Percentiles rank a stretch among this genome's conserved stretches.
phyloP scores from a whole-genome alignment of 176 grass and related monocot genomes.

The Musa acuminata region DNA sequence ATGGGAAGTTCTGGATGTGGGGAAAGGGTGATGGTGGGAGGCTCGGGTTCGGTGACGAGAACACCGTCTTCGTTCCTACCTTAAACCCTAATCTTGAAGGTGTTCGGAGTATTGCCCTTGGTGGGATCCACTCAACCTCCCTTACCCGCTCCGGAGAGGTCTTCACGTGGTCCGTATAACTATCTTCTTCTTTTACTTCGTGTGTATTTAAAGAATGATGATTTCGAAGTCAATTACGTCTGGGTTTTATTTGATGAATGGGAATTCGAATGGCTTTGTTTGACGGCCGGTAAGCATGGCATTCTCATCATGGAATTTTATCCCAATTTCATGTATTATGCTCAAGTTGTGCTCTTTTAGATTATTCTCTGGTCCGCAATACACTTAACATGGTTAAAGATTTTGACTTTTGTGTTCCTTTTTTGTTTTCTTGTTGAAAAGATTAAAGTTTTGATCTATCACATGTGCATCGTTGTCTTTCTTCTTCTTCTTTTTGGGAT shows the following conservation, averaged over 20 bases:
- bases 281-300: too few species aligned
- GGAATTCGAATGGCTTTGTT: too few species aligned
- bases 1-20: slow-evolving; percentile 70
- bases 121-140: slow-evolving; percentile 82
- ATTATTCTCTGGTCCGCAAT: background rate
- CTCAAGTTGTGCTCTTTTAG: background rate
- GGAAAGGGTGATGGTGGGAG: slow-evolving; percentile 87
- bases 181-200: background rate
- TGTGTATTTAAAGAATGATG: background rate
- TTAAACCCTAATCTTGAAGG: slow-evolving; percentile 59
- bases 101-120: slow-evolving; percentile 48
- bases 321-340: background rate
- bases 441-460: background rate
- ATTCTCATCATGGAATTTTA: too few species aligned
- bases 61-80: slow-evolving; percentile 49
- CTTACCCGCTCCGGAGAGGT: slow-evolving; percentile 61
- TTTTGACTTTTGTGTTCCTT: background rate
- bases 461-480: background rate
- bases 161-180: slow-evolving; percentile 60
- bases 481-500: background rate
- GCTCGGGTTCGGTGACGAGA: slow-evolving; percentile 66
- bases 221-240: background rate
- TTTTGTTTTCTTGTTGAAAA: background rate
- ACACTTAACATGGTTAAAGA: background rate
- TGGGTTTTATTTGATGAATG: background rate